Evolutionary conservation across 1,139 yeast species (phyloP).

Genomic region (Pichia cactophila): DNA sequence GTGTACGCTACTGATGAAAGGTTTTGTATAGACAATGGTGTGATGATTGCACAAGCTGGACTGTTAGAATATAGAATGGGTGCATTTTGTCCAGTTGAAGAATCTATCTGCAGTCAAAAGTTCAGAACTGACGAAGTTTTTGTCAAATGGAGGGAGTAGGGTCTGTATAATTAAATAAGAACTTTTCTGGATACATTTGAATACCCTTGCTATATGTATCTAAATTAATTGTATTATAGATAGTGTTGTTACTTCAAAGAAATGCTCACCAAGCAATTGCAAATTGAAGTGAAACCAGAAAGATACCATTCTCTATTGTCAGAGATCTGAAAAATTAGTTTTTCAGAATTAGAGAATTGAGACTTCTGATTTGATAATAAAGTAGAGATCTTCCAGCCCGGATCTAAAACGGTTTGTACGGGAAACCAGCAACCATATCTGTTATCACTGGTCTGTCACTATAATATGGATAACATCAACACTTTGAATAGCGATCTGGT

Average conservation of each 20-base stretch:
- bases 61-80: slow-evolving; percentile 82
- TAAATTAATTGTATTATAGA: background rate
- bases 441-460: background rate
- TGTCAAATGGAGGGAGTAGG: slow-evolving; percentile 55
- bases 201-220: too few species aligned
- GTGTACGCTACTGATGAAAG: slow-evolving; percentile 94
- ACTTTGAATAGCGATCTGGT: slow-evolving; percentile 21
- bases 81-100: slow-evolving; percentile 46
- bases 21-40: slow-evolving; percentile 94
- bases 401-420: background rate
- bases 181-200: too few species aligned
- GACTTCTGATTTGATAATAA: background rate
- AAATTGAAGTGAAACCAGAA: too few species aligned
- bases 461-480: background rate
- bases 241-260: too few species aligned
- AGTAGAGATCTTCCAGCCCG: slow-evolving; percentile 1
- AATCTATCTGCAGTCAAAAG: slow-evolving; percentile 87
- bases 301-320: too few species aligned
- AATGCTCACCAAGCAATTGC: too few species aligned
- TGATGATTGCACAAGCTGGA: slow-evolving; percentile 99
- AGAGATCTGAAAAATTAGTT: background rate
- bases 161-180: too few species aligned
- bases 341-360: background rate
- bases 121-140: slow-evolving; percentile 90
- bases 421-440: background rate